Conservation (phyloP, 1,139 yeast genomes). For the Saccharomyces hybrid region DNA sequence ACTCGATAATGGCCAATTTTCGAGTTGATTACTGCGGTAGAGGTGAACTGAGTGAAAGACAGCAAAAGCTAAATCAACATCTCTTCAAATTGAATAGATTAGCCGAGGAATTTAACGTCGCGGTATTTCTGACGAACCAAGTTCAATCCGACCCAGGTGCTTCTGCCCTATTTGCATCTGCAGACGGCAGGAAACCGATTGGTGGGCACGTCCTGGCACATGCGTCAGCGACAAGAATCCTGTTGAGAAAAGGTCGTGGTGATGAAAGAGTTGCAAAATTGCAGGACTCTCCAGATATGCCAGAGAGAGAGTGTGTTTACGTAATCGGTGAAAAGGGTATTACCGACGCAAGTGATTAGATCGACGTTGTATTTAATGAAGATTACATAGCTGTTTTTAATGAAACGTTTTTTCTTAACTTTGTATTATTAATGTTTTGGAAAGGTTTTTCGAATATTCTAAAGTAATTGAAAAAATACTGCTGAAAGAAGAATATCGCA, state of each 20-base stretch:
- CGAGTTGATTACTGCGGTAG: conserved; percentile 54
- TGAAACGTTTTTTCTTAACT: neutral
- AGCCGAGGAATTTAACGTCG: conserved; percentile 53
- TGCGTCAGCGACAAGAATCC: conserved; percentile 55
- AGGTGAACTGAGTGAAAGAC: conserved; percentile 55
- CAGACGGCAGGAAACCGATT: conserved; percentile 58
- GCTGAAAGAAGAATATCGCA: neutral
- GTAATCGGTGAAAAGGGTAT: conserved; percentile 49
- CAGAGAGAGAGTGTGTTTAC: conserved; percentile 50
- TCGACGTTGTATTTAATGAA: neutral
- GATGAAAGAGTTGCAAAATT: conserved; percentile 58
- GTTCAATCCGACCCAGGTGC: conserved; percentile 66
- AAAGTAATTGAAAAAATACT: neutral
- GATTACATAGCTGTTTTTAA: neutral
- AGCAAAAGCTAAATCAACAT: conserved; percentile 54
- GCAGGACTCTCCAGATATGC: conserved; percentile 59
- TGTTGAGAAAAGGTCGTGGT: conserved; percentile 54
- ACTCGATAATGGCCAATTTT: conserved; percentile 57
- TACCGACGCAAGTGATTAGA: conserved; percentile 37
- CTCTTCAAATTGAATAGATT: conserved; percentile 44
- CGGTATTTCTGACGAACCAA: conserved; percentile 54
- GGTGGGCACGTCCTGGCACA: conserved; percentile 62
- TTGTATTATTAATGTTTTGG: neutral
- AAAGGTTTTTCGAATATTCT: neutral
- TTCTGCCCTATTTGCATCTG: conserved; percentile 54